Evolutionary conservation across 139 green algal species (phyloP).

Genomic region (Tetratostichococcus sp.): DNA sequence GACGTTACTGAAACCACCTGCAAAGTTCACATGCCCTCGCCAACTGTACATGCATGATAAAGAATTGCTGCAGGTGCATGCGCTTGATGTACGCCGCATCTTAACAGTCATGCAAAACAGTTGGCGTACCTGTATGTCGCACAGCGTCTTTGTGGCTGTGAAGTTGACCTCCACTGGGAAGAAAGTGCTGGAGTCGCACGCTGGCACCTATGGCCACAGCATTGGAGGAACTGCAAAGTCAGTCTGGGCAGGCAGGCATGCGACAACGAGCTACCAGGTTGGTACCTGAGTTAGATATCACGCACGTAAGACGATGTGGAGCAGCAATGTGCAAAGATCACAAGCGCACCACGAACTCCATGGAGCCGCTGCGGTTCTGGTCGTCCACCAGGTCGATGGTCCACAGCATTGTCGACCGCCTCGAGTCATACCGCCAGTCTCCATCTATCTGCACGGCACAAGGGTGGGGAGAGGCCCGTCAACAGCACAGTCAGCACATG

Average conservation of each 20-base stretch:
- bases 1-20: background rate
- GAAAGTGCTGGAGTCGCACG: slow-evolving; percentile 69
- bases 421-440: slow-evolving; percentile 80
- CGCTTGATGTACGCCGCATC: no score
- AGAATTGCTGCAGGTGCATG: no score
- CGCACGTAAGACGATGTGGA: no score
- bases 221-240: no score
- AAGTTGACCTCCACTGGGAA: slow-evolving; percentile 93
- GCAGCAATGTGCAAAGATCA: no score
- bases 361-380: slow-evolving; percentile 78
- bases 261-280: no score
- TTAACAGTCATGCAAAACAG: no score
- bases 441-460: slow-evolving; percentile 63
- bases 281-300: no score
- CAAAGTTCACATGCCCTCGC: background rate
- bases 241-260: no score
- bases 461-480: background rate
- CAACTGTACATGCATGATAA: no score
- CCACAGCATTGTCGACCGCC: slow-evolving; percentile 72
- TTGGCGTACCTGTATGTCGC: slow-evolving; percentile 55
- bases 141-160: slow-evolving; percentile 65
- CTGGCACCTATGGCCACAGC: slow-evolving; percentile 29
- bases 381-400: slow-evolving; percentile 88
- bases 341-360: slow-evolving; percentile 87
- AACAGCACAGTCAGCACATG: no score